A percentile compares a stretch with the other conserved stretches of the same genome.
These are phyloP conservation scores for Penicillium sp. DNA, from an alignment of 2,329 filamentous ascomycete species.

Conservation along the genomic window DNA sequence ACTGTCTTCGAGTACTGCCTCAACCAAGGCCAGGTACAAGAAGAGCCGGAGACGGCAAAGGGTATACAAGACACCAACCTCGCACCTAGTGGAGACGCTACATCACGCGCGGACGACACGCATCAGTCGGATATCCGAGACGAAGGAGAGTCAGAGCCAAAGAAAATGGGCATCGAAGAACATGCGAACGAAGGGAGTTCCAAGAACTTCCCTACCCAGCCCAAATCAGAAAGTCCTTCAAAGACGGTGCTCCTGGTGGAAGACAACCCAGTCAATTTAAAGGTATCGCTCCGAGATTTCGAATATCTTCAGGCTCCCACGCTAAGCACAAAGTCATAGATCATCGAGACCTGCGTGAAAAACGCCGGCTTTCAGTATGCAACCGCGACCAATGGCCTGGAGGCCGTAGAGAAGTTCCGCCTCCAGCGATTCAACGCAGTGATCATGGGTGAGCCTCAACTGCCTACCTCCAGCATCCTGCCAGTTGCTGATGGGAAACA, in stretches of 20 bases:
- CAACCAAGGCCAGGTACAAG: not conserved
- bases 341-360: slow-evolving; percentile 17
- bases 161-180: not conserved
- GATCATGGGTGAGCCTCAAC: slow-evolving; percentile 24
- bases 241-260: slow-evolving; percentile 36
- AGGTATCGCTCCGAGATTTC: slow-evolving; percentile 15
- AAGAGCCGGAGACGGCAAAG: no score
- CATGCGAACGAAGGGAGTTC: no score
- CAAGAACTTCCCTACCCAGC: no score
- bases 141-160: no score
- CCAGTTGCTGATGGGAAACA: slow-evolving; percentile 4
- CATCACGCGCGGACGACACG: no score
- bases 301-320: not conserved
- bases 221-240: not conserved
- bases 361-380: slow-evolving; percentile 13
- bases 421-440: slow-evolving; percentile 14
- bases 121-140: no score
- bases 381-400: slow-evolving; percentile 17
- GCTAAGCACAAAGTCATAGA: not conserved
- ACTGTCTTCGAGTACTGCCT: slow-evolving; percentile 18
- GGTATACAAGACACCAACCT: no score
- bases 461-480: not conserved
- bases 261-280: slow-evolving; percentile 41
- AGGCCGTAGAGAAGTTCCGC: slow-evolving; percentile 21
- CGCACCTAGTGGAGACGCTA: no score